phyloP scores from a whole-genome alignment of 306 rosid species.

The Quercus rubra region DNA sequence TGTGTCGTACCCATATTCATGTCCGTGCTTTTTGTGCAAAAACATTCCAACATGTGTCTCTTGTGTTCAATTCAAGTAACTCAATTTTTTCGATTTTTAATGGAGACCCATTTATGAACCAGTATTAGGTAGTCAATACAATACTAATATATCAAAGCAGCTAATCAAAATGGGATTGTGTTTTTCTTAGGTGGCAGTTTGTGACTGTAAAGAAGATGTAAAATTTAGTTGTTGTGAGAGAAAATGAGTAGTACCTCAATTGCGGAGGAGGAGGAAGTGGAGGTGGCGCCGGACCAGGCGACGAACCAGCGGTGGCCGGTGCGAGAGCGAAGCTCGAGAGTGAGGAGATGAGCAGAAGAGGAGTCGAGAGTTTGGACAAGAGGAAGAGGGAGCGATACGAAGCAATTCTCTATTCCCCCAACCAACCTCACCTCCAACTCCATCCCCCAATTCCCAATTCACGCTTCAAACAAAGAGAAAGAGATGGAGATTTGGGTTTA shows the following conservation, averaged over 20 bases:
- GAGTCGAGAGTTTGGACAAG: conserved; percentile 73
- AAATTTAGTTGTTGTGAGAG: neutral
- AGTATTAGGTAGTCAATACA: no score
- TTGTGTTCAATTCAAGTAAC: no score
- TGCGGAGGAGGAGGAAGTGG: conserved; percentile 45
- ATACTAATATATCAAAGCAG: no score
- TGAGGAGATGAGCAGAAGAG: conserved; percentile 44
- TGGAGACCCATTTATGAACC: no score
- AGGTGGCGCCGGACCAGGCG: conserved; percentile 94
- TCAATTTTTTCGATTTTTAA: no score
- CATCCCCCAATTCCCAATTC: conserved; percentile 19
- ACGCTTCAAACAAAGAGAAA: no score
- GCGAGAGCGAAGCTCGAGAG: conserved; percentile 70
- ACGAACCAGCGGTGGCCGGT: conserved; percentile 50
- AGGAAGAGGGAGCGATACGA: conserved; percentile 66
- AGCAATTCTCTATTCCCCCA: conserved; percentile 60
- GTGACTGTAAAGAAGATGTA: neutral
- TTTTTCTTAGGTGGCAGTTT: neutral
- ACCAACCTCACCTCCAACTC: conserved; percentile 64
- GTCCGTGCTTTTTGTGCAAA: no score
- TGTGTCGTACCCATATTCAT: no score
- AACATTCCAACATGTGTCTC: no score
- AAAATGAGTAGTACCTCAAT: conserved; percentile 49
- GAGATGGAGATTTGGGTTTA: no score
- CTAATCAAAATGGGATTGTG: neutral